A percentile compares a stretch with the other conserved stretches of the same genome.
phyloP scores from a whole-genome alignment of 164 flowering plant genomes.

The Buxus sempervirens region DNA sequence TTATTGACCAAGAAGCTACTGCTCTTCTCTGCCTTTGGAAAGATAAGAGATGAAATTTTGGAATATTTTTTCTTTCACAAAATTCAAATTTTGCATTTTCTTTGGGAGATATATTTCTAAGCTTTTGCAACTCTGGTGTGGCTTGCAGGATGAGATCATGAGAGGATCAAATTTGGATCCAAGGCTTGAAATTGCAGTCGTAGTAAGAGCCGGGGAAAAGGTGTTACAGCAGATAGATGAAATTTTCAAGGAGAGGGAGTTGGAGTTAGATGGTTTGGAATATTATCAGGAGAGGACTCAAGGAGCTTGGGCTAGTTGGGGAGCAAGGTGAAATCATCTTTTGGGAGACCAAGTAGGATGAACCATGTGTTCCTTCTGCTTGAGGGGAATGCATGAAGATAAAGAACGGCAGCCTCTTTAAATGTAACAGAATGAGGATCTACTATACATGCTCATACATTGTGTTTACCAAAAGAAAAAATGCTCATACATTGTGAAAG shows the following conservation, averaged over 20 bases:
- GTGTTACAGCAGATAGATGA: slow-evolving; percentile 66
- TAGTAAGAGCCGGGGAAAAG: slow-evolving; percentile 75
- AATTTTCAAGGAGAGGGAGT: slow-evolving; percentile 55
- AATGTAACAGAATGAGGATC: no score
- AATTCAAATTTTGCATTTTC: neutral
- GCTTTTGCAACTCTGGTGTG: neutral
- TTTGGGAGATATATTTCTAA: neutral
- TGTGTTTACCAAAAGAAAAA: no score
- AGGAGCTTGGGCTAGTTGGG: slow-evolving; percentile 80
- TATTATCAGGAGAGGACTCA: slow-evolving; percentile 92
- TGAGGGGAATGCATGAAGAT: no score
- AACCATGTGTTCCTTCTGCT: neutral
- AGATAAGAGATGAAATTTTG: neutral
- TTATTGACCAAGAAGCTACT: no score
- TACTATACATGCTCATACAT: no score
- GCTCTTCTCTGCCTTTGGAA: neutral
- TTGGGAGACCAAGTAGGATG: slow-evolving; percentile 64
- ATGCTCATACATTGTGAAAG: no score
- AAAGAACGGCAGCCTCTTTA: no score
- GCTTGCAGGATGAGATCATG: slow-evolving; percentile 67
- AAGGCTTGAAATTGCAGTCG: slow-evolving; percentile 65
- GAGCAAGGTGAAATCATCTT: slow-evolving; percentile 89
- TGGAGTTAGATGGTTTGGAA: slow-evolving; percentile 62
- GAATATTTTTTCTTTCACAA: neutral
- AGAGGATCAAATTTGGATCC: slow-evolving; percentile 40